Percentiles rank a stretch among this genome's conserved stretches.
phyloP scores from a whole-genome alignment of 1,284 basidiomycete genomes.

The Irpex sp. region DNA sequence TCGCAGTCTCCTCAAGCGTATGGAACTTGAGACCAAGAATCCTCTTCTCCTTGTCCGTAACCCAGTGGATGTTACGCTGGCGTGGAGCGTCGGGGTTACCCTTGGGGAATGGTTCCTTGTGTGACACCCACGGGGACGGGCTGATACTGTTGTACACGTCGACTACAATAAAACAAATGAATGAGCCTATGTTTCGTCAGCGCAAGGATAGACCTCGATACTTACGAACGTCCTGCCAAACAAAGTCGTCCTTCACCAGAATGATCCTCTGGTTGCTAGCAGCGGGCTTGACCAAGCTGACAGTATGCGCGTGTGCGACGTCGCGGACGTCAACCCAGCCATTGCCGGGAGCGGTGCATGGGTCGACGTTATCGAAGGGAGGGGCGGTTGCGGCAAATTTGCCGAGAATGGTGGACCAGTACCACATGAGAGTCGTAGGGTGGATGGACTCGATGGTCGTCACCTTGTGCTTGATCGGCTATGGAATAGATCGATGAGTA shows the following conservation, averaged over 20 bases:
- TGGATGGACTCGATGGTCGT: constrained; percentile 43
- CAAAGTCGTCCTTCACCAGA: constrained; percentile 7
- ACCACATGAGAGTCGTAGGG: constrained; percentile 39
- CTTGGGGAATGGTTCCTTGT: constrained; percentile 14
- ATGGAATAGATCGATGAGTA: background rate
- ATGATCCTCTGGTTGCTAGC: constrained; percentile 19
- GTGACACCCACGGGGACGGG: constrained; percentile 17
- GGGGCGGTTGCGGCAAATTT: background rate
- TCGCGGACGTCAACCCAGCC: constrained; percentile 60
- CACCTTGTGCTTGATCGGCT: constrained; percentile 48
- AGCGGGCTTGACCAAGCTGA: constrained; percentile 35
- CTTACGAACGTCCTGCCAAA: constrained; percentile 25
- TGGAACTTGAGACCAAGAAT: constrained; percentile 44
- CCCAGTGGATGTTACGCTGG: constrained; percentile 15
- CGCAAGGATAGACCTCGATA: background rate
- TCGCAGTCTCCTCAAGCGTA: constrained; percentile 35
- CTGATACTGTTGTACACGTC: constrained; percentile 13
- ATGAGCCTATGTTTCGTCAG: background rate
- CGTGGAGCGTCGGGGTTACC: constrained; percentile 23
- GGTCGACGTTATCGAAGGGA: background rate
- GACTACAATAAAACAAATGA: constrained; percentile 4
- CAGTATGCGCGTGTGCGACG: constrained; percentile 52
- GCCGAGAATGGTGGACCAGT: constrained; percentile 29
- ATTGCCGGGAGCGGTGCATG: background rate
- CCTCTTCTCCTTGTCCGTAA: constrained; percentile 35